These are phyloP conservation scores for Hippophae rhamnoides DNA, from an alignment of 306 rosid genomes.

Conservation along the genomic window DNA sequence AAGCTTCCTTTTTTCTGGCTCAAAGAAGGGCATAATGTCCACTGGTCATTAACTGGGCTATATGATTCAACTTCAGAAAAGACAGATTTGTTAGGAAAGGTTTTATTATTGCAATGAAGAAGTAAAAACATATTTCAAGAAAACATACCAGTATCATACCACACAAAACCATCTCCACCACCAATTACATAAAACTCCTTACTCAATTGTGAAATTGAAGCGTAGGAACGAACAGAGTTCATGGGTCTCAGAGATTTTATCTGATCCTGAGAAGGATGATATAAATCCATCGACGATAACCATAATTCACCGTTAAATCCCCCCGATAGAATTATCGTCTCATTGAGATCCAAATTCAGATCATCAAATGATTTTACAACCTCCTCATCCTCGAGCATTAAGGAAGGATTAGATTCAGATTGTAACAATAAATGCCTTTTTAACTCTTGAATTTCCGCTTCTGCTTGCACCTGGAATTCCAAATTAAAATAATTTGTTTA, in stretches of 20 bases:
- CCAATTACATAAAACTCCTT: constrained; percentile 45
- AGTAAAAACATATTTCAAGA: constrained; percentile 13
- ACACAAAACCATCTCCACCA: constrained; percentile 32
- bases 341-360: constrained; percentile 37
- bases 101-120: constrained; percentile 4
- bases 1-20: constrained; percentile 61
- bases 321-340: constrained; percentile 59
- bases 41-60: constrained; percentile 33
- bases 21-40: constrained; percentile 64
- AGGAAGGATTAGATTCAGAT: constrained; percentile 24
- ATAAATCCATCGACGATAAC: constrained; percentile 45
- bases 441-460: constrained; percentile 43
- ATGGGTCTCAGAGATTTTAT: constrained; percentile 34
- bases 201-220: constrained; percentile 35
- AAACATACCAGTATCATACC: constrained; percentile 43
- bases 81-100: constrained; percentile 15
- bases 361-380: constrained; percentile 20
- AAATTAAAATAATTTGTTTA: constrained; percentile 11
- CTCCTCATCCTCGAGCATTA: constrained; percentile 14
- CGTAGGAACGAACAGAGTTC: constrained; percentile 32
- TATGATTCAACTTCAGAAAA: constrained; percentile 61
- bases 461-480: constrained; percentile 33
- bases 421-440: constrained; percentile 24
- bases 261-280: constrained; percentile 37
- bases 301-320: constrained; percentile 57